Base-by-base conservation (phyloP, 2,329 filamentous ascomycete genomes). In the Teratosphaeria destructans region DNA sequence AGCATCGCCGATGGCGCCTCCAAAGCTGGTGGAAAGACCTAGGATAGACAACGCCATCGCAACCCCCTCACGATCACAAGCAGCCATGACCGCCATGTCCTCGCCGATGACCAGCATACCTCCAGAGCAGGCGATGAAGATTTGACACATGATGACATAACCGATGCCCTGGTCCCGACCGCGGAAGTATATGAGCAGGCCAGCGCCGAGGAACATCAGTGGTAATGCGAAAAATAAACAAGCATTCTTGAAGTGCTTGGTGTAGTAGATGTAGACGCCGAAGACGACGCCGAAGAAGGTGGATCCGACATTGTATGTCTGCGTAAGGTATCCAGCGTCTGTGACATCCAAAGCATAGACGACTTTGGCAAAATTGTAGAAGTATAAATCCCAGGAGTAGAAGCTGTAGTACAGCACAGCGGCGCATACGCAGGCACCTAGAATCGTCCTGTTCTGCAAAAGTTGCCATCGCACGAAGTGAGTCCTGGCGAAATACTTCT, bases 381-480 rank as follows among this genome's bases (percentile, higher is more conserved):
- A 79, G 61, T 74, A 68, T 5, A 65, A 59, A 47, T 72, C 65
- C 71, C 71, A 73, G 62, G 74, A 73, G 67, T 77, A 79, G 66
- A 77, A 78, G 39, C 74, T 67, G 65, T 81, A 74, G 65, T 78
- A 81, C 5, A 81, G 69, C 2, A 75, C 69, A 19, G 60, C 64
- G 26, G 69, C 64, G 26, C 68, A 63, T 10, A 69, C 54, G 63
- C 77, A 81, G 11, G 80, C 75, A 1, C 80, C 80, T 10, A 79
- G 64, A 37, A 81, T 74, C 8, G 79, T 82, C 26, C 76, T 77
- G 62, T 80, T 74, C n/a, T 72, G 72, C 64, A 84, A 73, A 57
- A 85, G 71, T 52, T 74, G 65, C 68, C 78, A 82, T 0, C 79
- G 82, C 14, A 88, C 76, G 68, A 87, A 82, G 8, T 80, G 80